Evolutionary conservation across 768 basidiomycete genomes (phyloP), one percentile per base, ranked within the genome.

Genomic region (Lactifluus hygrophoroides): DNA sequence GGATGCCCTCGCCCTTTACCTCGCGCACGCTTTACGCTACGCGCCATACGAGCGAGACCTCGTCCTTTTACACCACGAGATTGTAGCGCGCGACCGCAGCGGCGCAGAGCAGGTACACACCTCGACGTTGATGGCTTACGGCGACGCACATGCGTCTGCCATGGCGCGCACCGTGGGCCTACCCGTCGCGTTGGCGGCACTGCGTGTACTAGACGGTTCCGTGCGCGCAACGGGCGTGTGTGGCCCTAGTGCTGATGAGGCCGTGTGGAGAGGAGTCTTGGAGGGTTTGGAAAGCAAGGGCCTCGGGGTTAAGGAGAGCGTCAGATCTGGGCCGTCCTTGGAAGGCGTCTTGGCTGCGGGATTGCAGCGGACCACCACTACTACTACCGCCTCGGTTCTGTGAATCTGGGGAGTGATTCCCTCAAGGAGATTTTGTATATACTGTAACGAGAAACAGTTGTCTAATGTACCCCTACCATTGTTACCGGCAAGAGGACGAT

Each of bases 151-250:
- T 1, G 80, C 78, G 3, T 87, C 88, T 0, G 94, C 94, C 5
- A 96, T 96, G 94, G 82, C 91, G n/a, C 76, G 84, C 30, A 90
- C 88, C 3, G 94, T 96, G 17, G 93, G 93, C 4, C 71, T 94
- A 45, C 94, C 94, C 0, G 82, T 94, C 7, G 94, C 89, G 1
- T 81, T 93, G 66, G 91, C 91, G 1, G 83, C 91, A 1, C 68
- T 88, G 64, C 75, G 76, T 34, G 76, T 93, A 5, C 70, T 89
- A 38, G 86, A 90, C 67, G 88, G 86, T 0, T 52, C 62, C 38
- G 62, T 69, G 66, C 14, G 63, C 1, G 72, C 71, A 32, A 69
- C 83, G 34, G 91, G 91, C 17, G 91, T 92, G 3, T 75, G 70
- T 30, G 85, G 86, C 10, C 94, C 94, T 0, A 76, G 77, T 38